Percentiles rank a stretch among this genome's conserved stretches.
Evolutionary conservation across 2,329 filamentous ascomycete species (phyloP).

Genomic region (Trichoderma sp.): DNA sequence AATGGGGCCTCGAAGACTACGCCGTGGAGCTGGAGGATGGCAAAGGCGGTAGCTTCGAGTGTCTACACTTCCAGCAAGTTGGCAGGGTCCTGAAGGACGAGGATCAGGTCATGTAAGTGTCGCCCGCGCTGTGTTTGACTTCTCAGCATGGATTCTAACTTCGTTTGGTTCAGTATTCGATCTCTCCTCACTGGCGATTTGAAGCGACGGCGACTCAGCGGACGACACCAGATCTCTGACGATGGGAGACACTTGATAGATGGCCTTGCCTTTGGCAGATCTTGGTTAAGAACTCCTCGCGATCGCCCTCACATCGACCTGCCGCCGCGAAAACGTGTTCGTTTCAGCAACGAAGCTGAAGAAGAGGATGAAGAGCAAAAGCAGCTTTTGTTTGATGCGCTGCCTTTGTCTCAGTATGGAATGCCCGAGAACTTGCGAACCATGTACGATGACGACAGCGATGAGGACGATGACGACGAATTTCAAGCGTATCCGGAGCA

Average conservation of each 20-base stretch:
- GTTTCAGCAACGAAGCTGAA: slow-evolving; percentile 50
- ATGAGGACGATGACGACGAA: slow-evolving; percentile 29
- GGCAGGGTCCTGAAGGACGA: slow-evolving; percentile 74
- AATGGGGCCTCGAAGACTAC: slow-evolving; percentile 92
- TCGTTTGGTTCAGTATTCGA: slow-evolving; percentile 64
- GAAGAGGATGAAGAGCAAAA: slow-evolving; percentile 46
- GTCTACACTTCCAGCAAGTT: slow-evolving; percentile 80
- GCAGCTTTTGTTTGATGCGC: slow-evolving; percentile 7
- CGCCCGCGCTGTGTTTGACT: no score
- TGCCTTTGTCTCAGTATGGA: not conserved
- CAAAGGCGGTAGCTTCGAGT: slow-evolving; percentile 72
- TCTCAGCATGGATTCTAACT: not conserved
- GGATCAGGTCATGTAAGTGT: slow-evolving; percentile 75
- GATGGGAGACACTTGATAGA: slow-evolving; percentile 84
- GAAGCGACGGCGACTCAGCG: slow-evolving; percentile 70
- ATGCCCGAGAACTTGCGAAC: not conserved
- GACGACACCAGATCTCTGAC: slow-evolving; percentile 77
- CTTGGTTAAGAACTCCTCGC: slow-evolving; percentile 62
- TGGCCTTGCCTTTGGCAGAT: slow-evolving; percentile 80
- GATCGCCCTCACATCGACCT: slow-evolving; percentile 70
- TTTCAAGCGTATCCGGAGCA: slow-evolving; percentile 18
- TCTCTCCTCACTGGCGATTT: slow-evolving; percentile 77
- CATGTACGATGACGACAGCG: slow-evolving; percentile 38
- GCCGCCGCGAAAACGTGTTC: slow-evolving; percentile 71
- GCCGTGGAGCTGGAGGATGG: slow-evolving; percentile 69